Evolutionary conservation across 1,139 yeast species (phyloP), one percentile per base, ranked within the genome.

Genomic region (Yamadazyma aaseri): DNA sequence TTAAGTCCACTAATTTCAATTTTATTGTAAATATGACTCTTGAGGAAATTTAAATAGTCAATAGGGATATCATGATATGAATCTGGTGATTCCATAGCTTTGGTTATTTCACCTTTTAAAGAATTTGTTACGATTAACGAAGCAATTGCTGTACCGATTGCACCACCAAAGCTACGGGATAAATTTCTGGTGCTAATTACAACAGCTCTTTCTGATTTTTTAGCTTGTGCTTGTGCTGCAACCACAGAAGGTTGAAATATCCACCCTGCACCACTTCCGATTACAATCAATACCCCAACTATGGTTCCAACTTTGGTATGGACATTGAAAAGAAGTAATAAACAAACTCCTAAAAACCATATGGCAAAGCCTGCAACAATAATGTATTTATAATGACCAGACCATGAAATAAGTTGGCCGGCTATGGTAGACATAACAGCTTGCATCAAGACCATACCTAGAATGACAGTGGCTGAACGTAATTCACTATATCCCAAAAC

Each of bases 101-200:
- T 20, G 13, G 23, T 15, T 6, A 46, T 39, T 17, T 44, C 39
- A 4, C 23, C 29, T 7, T 41, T 14, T 13, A 50, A 36, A 18
- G 46, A 34, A 27, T 50, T 50, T 24, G 56, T 50, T 6, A 56
- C 53, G 20, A 53, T 51, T 14, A 55, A 46, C 5, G 62, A 54
- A 5, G 55, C 57, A 28, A 53, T 34, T 4, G 61, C 58, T 20
- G 53, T 54, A n/a, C 63, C 63, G 12, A 56, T 49, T 2, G 81
- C 71, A 17, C 79, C 80, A 24, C 83, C 82, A 33, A 76, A 63
- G 1, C 76, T 68, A 39, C 82, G 53, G 31, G 73, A 44, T 8
- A 75, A 71, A 43, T 75, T 76, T 49, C 82, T 60, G 1, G 77
- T 63, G 3, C 79, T 65, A 7, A 76, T 75, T 7, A 75, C 76